Conservation (phyloP, 441 rosid genomes). For the Metrosideros polymorpha region DNA sequence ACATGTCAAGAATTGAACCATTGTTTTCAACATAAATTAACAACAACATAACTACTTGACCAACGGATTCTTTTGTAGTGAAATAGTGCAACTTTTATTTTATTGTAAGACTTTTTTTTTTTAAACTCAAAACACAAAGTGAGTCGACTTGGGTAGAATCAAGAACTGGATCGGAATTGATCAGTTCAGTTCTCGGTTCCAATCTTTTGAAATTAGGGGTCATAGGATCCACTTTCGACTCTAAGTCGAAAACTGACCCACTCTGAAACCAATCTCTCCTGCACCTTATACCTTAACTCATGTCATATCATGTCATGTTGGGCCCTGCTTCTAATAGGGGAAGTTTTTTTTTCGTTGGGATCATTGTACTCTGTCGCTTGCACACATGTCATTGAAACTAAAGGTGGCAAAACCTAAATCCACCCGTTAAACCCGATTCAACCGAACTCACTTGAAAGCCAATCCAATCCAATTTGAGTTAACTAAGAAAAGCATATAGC, state of each 20-base stretch:
- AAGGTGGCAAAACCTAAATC: not conserved
- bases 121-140: not conserved
- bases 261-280: not conserved
- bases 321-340: not conserved
- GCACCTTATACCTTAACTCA: not conserved
- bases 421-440: rapidly evolving
- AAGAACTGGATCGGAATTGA: not conserved
- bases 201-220: not conserved
- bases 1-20: not conserved
- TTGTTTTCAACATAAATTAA: not conserved
- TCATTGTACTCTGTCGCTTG: not conserved
- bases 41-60: not conserved
- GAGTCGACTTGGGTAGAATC: no score
- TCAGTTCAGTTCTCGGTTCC: not conserved
- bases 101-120: no score
- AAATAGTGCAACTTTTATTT: not conserved
- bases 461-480: not conserved
- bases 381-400: not conserved
- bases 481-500: not conserved
- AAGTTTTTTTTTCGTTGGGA: not conserved
- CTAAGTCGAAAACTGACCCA: not conserved
- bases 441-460: not conserved
- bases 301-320: not conserved
- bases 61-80: not conserved
- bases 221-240: not conserved